phyloP scores from a whole-genome alignment of 2,329 filamentous ascomycete genomes.

The Scleromitrula shiraiana region DNA sequence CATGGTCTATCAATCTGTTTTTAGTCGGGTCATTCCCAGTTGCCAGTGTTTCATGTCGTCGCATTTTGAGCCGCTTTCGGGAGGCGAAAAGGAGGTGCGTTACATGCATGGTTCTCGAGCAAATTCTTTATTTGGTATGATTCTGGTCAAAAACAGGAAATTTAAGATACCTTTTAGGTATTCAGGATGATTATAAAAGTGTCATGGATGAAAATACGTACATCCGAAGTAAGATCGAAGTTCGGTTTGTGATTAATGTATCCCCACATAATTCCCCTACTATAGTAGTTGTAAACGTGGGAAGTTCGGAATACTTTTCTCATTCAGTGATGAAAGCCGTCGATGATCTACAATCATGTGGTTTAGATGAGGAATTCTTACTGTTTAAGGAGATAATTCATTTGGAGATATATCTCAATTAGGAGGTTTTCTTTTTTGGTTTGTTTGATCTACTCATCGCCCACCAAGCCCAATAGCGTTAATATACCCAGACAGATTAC shows the following conservation, averaged over 20 bases:
- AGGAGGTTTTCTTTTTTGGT: background rate
- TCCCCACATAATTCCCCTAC: background rate
- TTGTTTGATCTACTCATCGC: too few species aligned
- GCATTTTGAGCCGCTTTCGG: background rate
- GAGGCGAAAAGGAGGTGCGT: background rate
- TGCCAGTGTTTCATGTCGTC: slow-evolving; percentile 1
- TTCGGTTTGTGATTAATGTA: background rate
- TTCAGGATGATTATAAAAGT: background rate
- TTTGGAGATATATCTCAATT: slow-evolving; percentile 1
- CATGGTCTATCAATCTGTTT: background rate
- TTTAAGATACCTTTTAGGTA: background rate
- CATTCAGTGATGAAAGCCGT: slow-evolving; percentile 1
- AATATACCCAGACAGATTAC: background rate
- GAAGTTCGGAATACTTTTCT: background rate
- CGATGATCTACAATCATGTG: slow-evolving; percentile 1
- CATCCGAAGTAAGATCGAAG: background rate
- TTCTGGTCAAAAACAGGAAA: background rate
- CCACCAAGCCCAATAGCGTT: background rate
- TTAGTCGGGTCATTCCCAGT: background rate
- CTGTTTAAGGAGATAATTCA: background rate
- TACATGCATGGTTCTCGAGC: background rate
- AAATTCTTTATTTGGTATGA: background rate
- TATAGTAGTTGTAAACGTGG: background rate
- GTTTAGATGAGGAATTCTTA: background rate
- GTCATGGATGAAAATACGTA: background rate